Percentiles rank a stretch among this genome's conserved stretches.
These are phyloP conservation scores for Cladophialophora yegresii DNA, from an alignment of 2,329 filamentous ascomycete species.

Conservation along the genomic window DNA sequence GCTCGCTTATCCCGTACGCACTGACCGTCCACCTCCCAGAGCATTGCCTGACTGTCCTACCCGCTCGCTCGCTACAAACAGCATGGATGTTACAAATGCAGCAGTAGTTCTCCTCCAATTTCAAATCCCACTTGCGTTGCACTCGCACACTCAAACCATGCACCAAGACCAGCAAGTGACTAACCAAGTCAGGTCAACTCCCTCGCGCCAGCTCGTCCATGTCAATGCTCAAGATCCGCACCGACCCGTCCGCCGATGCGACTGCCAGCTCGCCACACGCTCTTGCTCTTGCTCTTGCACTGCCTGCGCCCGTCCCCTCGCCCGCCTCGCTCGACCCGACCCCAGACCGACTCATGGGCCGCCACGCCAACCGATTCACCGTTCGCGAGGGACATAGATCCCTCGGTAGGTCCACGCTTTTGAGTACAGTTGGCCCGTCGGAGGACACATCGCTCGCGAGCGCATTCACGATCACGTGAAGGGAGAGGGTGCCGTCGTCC, in stretches of 20 bases:
- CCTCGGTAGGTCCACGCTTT: conserved; percentile 31
- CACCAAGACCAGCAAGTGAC: too few relatives aligned
- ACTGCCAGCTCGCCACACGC: conserved; percentile 26
- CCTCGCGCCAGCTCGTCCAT: background rate
- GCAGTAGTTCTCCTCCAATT: too few relatives aligned
- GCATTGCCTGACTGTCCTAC: background rate
- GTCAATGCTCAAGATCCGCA: conserved; percentile 41
- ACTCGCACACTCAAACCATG: too few relatives aligned
- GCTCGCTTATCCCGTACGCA: too few relatives aligned
- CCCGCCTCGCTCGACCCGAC: conserved; percentile 25
- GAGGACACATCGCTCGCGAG: too few relatives aligned
- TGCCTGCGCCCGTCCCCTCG: background rate
- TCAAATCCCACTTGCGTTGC: too few relatives aligned
- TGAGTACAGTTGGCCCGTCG: too few relatives aligned
- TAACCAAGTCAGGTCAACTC: background rate
- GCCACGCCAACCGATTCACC: conserved; percentile 70
- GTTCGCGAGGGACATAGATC: conserved; percentile 61
- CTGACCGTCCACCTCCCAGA: background rate
- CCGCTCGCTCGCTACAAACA: background rate
- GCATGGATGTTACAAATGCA: too few relatives aligned
- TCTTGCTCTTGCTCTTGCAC: background rate
- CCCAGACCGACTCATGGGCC: conserved; percentile 46
- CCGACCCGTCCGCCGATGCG: conserved; percentile 31
- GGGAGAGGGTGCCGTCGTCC: conserved; percentile 50
- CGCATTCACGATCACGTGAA: conserved; percentile 43